phyloP scores from a whole-genome alignment of 192 early-diverging fungal species.

The Coemansia sp. region DNA sequence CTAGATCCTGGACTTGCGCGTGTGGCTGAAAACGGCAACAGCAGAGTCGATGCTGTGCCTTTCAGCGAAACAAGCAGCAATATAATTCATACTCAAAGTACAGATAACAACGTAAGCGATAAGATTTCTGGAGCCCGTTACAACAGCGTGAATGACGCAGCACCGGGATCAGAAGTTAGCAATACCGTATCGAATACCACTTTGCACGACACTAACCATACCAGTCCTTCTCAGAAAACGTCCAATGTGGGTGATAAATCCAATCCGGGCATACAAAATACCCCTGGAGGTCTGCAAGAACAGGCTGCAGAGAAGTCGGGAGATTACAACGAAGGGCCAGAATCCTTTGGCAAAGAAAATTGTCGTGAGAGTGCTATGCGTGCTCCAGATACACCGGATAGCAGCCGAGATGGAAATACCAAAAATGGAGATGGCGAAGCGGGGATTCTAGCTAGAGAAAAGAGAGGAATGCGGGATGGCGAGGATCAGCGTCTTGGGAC shows the following conservation, averaged over 20 bases:
- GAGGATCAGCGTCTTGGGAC: constrained; percentile 32
- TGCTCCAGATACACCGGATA: constrained; percentile 6
- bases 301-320: not conserved
- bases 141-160: not conserved
- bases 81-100: not conserved
- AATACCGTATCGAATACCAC: not conserved
- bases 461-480: constrained; percentile 22
- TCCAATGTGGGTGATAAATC: constrained; percentile 9
- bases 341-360: not conserved
- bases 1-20: too few species aligned
- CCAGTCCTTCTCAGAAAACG: not conserved
- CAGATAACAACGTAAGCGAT: not conserved
- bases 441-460: constrained; percentile 19
- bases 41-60: not conserved
- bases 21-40: not conserved
- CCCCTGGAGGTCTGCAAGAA: constrained; percentile 1
- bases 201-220: not conserved
- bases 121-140: not conserved
- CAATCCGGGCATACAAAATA: not conserved
- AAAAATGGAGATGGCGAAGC: constrained; percentile 24
- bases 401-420: constrained; percentile 17
- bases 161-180: not conserved
- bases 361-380: not conserved
- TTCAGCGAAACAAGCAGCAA: not conserved
- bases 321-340: not conserved